phyloP scores from a whole-genome alignment of 2,329 filamentous ascomycete species.

The Ceratocystis papillata region DNA sequence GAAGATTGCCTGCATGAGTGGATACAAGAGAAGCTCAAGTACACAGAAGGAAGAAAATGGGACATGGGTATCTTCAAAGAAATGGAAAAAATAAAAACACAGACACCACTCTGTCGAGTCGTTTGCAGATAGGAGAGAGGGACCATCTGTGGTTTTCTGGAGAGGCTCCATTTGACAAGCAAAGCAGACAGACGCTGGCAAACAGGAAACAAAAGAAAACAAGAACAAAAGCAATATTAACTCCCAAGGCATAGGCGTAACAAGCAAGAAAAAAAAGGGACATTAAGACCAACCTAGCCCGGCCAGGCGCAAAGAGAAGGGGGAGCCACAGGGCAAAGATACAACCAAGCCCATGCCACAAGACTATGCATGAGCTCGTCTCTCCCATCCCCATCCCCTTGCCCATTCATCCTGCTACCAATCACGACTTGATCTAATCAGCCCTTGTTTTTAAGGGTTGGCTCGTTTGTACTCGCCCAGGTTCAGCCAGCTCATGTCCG shows the following conservation, averaged over 20 bases:
- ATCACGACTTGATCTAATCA: not conserved
- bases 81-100: slow-evolving; percentile 12
- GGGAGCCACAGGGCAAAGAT: too few species aligned
- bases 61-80: slow-evolving; percentile 13
- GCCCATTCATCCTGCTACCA: not conserved
- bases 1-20: not conserved
- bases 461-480: slow-evolving; percentile 40
- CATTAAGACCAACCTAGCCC: slow-evolving; percentile 11
- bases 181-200: slow-evolving; percentile 8
- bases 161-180: not conserved
- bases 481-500: slow-evolving; percentile 74
- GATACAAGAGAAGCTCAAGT: slow-evolving; percentile 3
- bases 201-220: not conserved
- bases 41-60: not conserved
- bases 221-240: slow-evolving; percentile 16
- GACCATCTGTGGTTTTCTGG: not conserved
- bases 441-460: slow-evolving; percentile 17
- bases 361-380: not conserved
- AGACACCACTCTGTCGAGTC: too few species aligned
- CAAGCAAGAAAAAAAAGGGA: slow-evolving; percentile 16
- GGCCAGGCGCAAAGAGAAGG: too few species aligned
- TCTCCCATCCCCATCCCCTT: not conserved
- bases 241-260: slow-evolving; percentile 10
- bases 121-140: not conserved
- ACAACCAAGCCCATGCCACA: not conserved